Percentiles rank a stretch among this genome's conserved stretches.
Evolutionary conservation across 768 basidiomycete species (phyloP).

Genomic region (Lyophyllum semitale): DNA sequence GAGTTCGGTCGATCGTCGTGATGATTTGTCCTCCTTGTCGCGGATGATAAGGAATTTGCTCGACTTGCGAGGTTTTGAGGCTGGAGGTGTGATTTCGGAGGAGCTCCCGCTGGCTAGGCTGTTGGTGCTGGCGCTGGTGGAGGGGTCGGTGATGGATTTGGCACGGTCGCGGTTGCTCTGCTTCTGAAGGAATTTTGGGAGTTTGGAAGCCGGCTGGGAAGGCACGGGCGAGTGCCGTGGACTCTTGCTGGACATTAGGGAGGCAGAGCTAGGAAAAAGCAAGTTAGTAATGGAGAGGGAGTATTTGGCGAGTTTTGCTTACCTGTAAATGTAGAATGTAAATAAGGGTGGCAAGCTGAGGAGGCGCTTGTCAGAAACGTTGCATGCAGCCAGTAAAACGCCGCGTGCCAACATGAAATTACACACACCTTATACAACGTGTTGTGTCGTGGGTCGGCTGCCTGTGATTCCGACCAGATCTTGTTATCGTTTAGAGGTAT

Average conservation of each 20-base stretch:
- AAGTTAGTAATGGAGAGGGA: not conserved
- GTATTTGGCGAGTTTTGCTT: not conserved
- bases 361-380: not conserved
- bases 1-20: not conserved
- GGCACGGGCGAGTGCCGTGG: not conserved
- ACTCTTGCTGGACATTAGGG: not conserved
- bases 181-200: slow-evolving; percentile 4
- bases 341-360: not conserved
- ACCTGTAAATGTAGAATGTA: not conserved
- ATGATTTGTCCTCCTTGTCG: not conserved
- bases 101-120: not conserved
- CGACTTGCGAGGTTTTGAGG: not conserved
- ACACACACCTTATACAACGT: not conserved
- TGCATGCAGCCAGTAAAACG: not conserved
- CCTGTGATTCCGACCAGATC: not conserved
- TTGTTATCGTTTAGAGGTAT: not conserved
- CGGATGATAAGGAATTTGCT: slow-evolving; percentile 1
- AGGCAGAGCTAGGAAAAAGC: not conserved
- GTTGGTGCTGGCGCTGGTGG: not conserved
- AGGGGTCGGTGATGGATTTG: not conserved
- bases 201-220: not conserved
- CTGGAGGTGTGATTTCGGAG: not conserved
- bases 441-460: not conserved
- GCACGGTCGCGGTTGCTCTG: not conserved
- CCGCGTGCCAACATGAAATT: not conserved